A percentile compares a stretch with the other conserved stretches of the same genome.
Conservation (phyloP, 768 basidiomycete genomes). For the Pholiota microspora region DNA sequence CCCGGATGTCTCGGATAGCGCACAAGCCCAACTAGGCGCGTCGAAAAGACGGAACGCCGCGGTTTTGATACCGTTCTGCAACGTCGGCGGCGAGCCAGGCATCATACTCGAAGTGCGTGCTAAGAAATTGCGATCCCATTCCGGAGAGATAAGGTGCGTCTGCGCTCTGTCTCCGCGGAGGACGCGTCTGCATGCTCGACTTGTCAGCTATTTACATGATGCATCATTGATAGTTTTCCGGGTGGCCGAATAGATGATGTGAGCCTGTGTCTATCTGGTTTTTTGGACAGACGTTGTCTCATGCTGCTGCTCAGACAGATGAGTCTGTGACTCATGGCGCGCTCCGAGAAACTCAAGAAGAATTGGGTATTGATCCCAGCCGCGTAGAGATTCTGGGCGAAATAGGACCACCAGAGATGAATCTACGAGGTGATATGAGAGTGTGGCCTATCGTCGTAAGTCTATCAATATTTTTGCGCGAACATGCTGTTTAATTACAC, state of each 20-base stretch:
- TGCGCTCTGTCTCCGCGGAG: background rate
- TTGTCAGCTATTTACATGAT: background rate
- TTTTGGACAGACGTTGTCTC: conserved; percentile 12
- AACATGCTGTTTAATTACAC: conserved; percentile 5
- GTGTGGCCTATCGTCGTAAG: conserved; percentile 81
- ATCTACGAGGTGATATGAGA: conserved; percentile 51
- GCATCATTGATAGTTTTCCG: conserved; percentile 55
- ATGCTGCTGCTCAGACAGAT: conserved; percentile 39
- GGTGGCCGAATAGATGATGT: conserved; percentile 72
- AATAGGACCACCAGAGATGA: conserved; percentile 60
- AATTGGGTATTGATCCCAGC: conserved; percentile 59
- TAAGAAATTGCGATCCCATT: conserved; percentile 61
- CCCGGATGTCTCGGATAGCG: conserved; percentile 6
- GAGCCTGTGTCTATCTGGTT: conserved; percentile 14
- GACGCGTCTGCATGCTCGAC: background rate
- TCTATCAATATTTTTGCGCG: conserved; percentile 12
- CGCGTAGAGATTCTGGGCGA: conserved; percentile 67
- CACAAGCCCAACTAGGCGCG: conserved; percentile 11
- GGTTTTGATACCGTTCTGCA: conserved; percentile 76
- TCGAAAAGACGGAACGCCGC: conserved; percentile 49
- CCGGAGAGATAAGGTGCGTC: conserved; percentile 77
- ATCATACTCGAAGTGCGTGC: conserved; percentile 73
- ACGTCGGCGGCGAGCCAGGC: conserved; percentile 63
- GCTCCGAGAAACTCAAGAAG: conserved; percentile 73
- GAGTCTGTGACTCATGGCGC: conserved; percentile 54